Base-by-base conservation (phyloP, 345 rosid species). In the Draba incana region DNA sequence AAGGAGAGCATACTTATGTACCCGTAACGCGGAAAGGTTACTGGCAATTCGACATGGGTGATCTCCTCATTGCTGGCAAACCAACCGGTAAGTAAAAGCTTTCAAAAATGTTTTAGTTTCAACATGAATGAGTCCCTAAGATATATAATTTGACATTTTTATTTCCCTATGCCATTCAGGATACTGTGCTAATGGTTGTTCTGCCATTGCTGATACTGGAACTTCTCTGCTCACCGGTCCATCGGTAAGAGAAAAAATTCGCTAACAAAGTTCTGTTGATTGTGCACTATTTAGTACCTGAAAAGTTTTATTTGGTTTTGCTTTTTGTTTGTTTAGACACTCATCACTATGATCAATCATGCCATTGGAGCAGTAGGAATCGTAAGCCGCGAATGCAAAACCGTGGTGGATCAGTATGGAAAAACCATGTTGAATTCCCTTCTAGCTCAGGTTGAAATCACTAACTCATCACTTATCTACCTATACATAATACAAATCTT, bases 41-140 rank as follows among this genome's bases (percentile, higher is more conserved):
- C 61, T 94, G 99, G 99, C 99, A 90, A 82, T 92, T 92, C 63
- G 88, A 92, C 52, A 84, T 88, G 96, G 93, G 89, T 60, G 96
- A 92, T 78, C 88, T 92, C 70, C 77, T 81, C 64, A 66, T 92
- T 69, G 84, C 80, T 71, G 94, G 90, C 64, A 81, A 83, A 85
- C 82, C 97, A 70, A 90, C 88, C 2, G 97, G 98, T 86, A 76
- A 71, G 66, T 69, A 70, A n/a, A 42, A 37, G 25, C 46, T 15
- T 27, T 54, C 45, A n/a, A 11, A 44, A 46, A 62, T 39, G 46
- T 14, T 39, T 62, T 7, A 46, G 41, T 16, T 48, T 54, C 33
- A 35, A 58, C 47, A 12, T 51, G 27, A 39, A 11, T 45, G 71
- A 28, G 23, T 42, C 11, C 23, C 43, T 65, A 4, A 24, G 0